phyloP scores from a whole-genome alignment of 345 rosid genomes.

The Turritis glabra region DNA sequence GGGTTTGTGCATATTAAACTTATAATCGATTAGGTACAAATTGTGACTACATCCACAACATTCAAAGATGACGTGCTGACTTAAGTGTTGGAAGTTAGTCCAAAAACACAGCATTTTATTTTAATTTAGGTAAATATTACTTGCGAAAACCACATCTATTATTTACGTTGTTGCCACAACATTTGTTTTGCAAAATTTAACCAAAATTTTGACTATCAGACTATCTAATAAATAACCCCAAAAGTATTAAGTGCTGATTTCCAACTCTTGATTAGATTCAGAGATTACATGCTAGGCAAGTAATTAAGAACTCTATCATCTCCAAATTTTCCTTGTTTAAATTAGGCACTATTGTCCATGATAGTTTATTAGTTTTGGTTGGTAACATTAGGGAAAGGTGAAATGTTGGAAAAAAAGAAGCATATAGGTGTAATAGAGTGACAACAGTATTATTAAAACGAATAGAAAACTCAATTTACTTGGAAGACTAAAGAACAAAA shows the following conservation, averaged over 20 bases:
- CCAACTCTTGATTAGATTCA: constrained; percentile 11
- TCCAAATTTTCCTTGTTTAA: not conserved
- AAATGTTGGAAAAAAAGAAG: not conserved
- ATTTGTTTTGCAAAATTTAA: not conserved
- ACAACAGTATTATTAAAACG: not conserved
- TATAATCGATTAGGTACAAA: constrained; percentile 28
- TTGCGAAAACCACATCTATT: not conserved
- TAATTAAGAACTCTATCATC: not conserved
- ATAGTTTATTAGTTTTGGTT: not conserved
- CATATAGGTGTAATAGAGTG: not conserved
- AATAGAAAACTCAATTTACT: not conserved
- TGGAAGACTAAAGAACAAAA: not conserved
- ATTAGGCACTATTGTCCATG: not conserved
- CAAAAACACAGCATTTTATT: not conserved
- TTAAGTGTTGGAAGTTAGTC: constrained; percentile 14
- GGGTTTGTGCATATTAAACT: constrained; percentile 27
- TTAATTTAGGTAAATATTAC: too few species aligned
- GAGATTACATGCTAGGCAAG: not conserved
- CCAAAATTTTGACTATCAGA: not conserved
- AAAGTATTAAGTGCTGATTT: not conserved
- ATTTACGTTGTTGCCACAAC: not conserved
- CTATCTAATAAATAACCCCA: not conserved
- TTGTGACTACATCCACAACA: constrained; percentile 7
- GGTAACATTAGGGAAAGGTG: not conserved
- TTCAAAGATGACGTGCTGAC: constrained; percentile 27